Percentiles rank a stretch among this genome's conserved stretches.
Evolutionary conservation across 768 basidiomycete genomes (phyloP).

Genomic region (Amanita rimosa): DNA sequence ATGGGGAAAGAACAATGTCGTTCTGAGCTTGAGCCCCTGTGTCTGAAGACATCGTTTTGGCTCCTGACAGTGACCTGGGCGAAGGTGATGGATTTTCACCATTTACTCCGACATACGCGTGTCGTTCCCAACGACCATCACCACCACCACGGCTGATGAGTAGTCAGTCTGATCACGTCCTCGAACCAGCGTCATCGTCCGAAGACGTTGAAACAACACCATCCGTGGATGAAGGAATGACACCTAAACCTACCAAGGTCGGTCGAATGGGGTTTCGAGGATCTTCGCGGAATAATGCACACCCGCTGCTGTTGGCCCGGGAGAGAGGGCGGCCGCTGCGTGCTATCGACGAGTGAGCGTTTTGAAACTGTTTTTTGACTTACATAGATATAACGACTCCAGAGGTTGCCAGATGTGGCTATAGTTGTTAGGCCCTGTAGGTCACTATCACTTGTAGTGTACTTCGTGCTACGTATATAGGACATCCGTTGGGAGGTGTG

Average conservation of each 20-base stretch:
- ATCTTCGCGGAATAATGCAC: not conserved
- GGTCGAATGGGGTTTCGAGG: not conserved
- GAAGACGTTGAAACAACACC: constrained; percentile 9
- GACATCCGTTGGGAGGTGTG: too few species aligned
- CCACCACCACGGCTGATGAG: not conserved
- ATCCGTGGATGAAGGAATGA: constrained; percentile 6
- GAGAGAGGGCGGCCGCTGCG: not conserved
- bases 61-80: not conserved
- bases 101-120: not conserved
- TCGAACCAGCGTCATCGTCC: constrained; percentile 3
- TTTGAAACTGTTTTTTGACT: not conserved
- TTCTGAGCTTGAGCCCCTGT: not conserved
- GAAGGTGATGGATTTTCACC: not conserved
- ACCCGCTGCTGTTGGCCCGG: constrained; percentile 1
- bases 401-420: not conserved
- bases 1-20: not conserved
- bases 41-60: not conserved
- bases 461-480: too few species aligned
- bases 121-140: not conserved
- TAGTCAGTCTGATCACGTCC: not conserved
- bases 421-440: too few species aligned
- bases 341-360: not conserved
- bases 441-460: too few species aligned
- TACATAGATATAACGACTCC: not conserved
- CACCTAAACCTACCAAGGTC: constrained; percentile 5